phyloP scores from a whole-genome alignment of 768 basidiomycete genomes.

The Cyclocybe aegerita region DNA sequence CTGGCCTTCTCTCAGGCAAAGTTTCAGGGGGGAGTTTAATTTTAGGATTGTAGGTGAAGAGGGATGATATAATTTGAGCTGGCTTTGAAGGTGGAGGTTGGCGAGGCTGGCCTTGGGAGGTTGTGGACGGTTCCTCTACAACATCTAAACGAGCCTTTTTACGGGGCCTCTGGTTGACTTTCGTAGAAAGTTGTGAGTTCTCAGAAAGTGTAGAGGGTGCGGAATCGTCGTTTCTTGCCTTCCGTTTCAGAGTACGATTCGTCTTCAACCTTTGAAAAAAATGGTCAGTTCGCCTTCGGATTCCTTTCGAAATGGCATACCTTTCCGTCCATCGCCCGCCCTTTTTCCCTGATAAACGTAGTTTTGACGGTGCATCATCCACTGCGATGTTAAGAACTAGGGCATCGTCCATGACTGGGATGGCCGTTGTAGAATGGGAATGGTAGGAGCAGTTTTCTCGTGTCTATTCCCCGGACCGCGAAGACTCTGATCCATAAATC shows the following conservation, averaged over 20 bases:
- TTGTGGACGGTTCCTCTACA: slow-evolving; percentile 6
- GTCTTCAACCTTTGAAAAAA: slow-evolving; percentile 60
- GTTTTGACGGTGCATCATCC: slow-evolving; percentile 30
- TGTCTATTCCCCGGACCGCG: no score
- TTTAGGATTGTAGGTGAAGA: slow-evolving; percentile 84
- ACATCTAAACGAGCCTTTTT: slow-evolving; percentile 23
- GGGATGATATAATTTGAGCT: slow-evolving; percentile 80
- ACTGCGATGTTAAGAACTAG: slow-evolving; percentile 72
- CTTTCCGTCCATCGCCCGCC: slow-evolving; percentile 80
- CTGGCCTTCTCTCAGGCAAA: slow-evolving; percentile 20
- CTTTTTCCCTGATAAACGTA: slow-evolving; percentile 36
- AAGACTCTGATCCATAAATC: no score
- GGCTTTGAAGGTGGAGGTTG: slow-evolving; percentile 26
- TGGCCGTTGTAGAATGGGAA: no score
- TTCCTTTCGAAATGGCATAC: slow-evolving; percentile 30
- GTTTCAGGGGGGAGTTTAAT: slow-evolving; percentile 38
- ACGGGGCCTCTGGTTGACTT: slow-evolving; percentile 13
- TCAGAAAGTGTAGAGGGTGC: slow-evolving; percentile 21
- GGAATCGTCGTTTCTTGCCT: slow-evolving; percentile 39
- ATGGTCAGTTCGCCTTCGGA: slow-evolving; percentile 8
- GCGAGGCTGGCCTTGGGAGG: slow-evolving; percentile 16
- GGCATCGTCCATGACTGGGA: slow-evolving; percentile 60
- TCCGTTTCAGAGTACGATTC: slow-evolving; percentile 68
- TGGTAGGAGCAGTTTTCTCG: no score
- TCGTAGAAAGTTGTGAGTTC: slow-evolving; percentile 9